These are phyloP conservation scores for Piromyces finnis DNA, from an alignment of 192 early-diverging fungal genomes.

Conservation along the genomic window DNA sequence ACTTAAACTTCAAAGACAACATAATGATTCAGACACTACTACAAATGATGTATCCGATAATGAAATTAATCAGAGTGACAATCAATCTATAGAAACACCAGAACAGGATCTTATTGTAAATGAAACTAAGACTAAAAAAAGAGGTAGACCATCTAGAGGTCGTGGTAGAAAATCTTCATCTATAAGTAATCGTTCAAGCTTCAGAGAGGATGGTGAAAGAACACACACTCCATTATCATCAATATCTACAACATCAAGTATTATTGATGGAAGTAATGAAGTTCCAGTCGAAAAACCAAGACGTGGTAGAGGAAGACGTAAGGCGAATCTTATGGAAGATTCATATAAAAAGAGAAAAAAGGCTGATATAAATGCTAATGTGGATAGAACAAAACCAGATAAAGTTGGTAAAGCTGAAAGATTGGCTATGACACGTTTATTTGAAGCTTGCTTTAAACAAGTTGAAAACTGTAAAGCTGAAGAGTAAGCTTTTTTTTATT, in stretches of 20 bases:
- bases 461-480: constrained; percentile 36
- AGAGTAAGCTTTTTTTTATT: constrained; percentile 12
- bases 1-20: constrained; percentile 6
- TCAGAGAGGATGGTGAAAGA: not conserved
- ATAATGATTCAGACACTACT: not conserved
- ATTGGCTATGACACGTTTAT: constrained; percentile 29
- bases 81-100: not conserved
- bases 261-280: not conserved
- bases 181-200: constrained; percentile 1
- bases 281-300: not conserved
- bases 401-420: constrained; percentile 22
- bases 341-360: constrained; percentile 3
- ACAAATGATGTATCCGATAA: not conserved
- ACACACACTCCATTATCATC: not conserved
- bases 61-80: not conserved
- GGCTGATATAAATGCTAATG: constrained; percentile 9
- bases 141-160: not conserved
- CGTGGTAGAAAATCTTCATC: constrained; percentile 8
- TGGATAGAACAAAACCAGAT: constrained; percentile 28
- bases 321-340: not conserved
- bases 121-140: constrained; percentile 9
- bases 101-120: not conserved
- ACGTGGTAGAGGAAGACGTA: constrained; percentile 5
- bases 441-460: constrained; percentile 31
- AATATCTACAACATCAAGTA: not conserved